These are phyloP conservation scores for Phytopythium ostracodes DNA, from an alignment of 352 stramenopile genomes.

Conservation along the genomic window DNA sequence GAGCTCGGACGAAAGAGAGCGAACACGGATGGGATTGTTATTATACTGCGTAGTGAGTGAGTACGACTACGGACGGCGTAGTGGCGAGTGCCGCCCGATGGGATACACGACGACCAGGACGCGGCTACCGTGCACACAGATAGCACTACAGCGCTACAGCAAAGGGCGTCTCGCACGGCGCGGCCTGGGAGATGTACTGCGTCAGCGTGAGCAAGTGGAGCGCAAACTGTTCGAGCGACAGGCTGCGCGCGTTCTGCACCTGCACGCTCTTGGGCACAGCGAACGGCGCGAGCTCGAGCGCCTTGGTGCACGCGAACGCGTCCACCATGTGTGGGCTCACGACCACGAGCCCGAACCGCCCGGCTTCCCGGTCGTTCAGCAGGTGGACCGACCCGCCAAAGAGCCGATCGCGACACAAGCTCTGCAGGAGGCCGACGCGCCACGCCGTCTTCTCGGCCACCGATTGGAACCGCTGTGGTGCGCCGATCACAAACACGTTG, in stretches of 20 bases:
- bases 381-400: constrained; percentile 43
- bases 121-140: no score
- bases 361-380: constrained; percentile 27
- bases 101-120: no score
- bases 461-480: constrained; percentile 49
- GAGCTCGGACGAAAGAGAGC: neutral
- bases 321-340: constrained; percentile 57
- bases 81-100: neutral
- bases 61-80: neutral
- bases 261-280: constrained; percentile 56
- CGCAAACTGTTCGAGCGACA: constrained; percentile 51
- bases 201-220: constrained; percentile 47
- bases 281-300: constrained; percentile 52
- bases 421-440: constrained; percentile 49
- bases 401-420: constrained; percentile 49
- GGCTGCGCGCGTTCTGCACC: constrained; percentile 40
- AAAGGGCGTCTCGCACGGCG: constrained; percentile 49
- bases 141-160: constrained; percentile 33
- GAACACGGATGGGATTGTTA: neutral
- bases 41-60: neutral
- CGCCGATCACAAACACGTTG: constrained; percentile 56
- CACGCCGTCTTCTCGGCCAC: constrained; percentile 45
- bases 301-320: constrained; percentile 43
- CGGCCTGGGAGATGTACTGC: constrained; percentile 50
- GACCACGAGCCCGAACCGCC: constrained; percentile 57